Base-by-base conservation (phyloP, 805 yeast genomes). In the Maudiozyma barnettii region DNA sequence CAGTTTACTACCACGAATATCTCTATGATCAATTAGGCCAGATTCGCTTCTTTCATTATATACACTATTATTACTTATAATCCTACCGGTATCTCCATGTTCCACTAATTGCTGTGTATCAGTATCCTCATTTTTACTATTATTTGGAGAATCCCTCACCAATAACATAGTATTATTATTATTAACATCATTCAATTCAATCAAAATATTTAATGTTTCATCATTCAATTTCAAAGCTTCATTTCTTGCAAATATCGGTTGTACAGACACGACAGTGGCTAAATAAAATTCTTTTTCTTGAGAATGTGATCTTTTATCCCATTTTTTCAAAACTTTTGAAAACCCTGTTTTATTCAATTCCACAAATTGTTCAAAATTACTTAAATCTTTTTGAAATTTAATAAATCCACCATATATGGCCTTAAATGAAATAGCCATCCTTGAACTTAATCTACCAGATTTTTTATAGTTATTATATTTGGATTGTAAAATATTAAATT, bases 241-340 rank as follows among this genome's bases (percentile, higher is more conserved):
- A 52, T 84, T 83, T 52, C 95, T 78, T 59, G 93, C 95, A 68
- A 93, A 93, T 12, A 91, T 95, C 0, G 99, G 98, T 65, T 93
- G 99, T 5, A 93, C 96, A 51, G 87, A 88, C 13, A 93, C 95
- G 0, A 96, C 96, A 0, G 96, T 84, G 29, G 88, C 81, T 43
- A 93, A 73, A 62, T 90, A 93, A 45, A 93, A 73, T 62, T 93
- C 99, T 60, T 90, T 89, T 6, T 96, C 89, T 55, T 87, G 95
- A 2, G 96, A 86, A 59, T 91, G 89, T 20, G 96, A 88, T 51
- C 97, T 74, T 66, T 93, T 93, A 67, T 93, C 99, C 99, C 99
- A 93, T 69, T 93, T 93, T 65, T 93, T 93, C 58, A 93, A 76
- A 26, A 88, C 97, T 67, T 93, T 93, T 20, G 95, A 82, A 66